These are phyloP conservation scores for Metschnikowia lochheadii DNA, from an alignment of 805 yeast genomes.

Conservation along the genomic window DNA sequence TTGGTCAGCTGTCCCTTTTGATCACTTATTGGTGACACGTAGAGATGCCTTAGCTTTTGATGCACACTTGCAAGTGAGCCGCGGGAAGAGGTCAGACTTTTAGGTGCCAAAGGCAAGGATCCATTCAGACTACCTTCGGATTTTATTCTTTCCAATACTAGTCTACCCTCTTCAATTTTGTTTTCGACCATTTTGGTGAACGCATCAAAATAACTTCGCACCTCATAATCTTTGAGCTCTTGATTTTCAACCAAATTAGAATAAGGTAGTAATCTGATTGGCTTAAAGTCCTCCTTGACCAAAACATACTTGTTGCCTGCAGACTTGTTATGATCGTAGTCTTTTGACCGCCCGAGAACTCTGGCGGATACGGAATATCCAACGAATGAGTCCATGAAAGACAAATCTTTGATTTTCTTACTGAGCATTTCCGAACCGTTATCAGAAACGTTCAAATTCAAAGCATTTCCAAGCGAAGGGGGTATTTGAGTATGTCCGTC, in stretches of 20 bases:
- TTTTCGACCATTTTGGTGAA: conserved; percentile 28
- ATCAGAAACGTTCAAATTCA: conserved; percentile 17
- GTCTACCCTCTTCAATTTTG: conserved; percentile 22
- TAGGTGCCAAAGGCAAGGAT: conserved; percentile 8
- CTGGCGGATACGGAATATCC: conserved; percentile 37
- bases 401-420: conserved; percentile 28
- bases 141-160: conserved; percentile 9
- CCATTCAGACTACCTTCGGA: conserved; percentile 2
- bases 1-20: conserved; percentile 15
- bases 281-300: conserved; percentile 29
- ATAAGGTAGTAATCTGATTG: conserved; percentile 35
- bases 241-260: conserved; percentile 20
- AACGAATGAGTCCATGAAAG: conserved; percentile 36
- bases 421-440: conserved; percentile 10
- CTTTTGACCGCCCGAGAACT: conserved; percentile 39
- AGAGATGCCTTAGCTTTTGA: conserved; percentile 31
- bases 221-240: conserved; percentile 18
- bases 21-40: conserved; percentile 23
- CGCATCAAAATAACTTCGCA: conserved; percentile 29
- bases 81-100: conserved; percentile 11
- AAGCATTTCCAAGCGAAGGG: conserved; percentile 33
- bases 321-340: conserved; percentile 22
- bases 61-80: conserved; percentile 5
- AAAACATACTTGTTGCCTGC: conserved; percentile 33
- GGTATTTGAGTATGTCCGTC: conserved; percentile 34